Conservation (phyloP, 768 basidiomycete genomes). For the Suillus subaureus region DNA sequence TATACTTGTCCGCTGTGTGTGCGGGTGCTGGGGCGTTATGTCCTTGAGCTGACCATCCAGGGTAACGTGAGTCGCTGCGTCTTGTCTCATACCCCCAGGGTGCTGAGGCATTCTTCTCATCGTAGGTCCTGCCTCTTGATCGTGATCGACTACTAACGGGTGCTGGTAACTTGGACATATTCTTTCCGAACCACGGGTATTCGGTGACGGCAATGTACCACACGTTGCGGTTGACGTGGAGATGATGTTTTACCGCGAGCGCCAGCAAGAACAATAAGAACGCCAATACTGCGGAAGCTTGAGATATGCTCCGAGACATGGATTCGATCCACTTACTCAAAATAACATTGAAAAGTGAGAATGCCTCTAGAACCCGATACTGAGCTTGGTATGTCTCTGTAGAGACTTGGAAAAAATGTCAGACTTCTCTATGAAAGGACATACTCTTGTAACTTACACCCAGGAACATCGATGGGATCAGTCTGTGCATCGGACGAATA, state of each 20-base stretch:
- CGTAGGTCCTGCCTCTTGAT: constrained; percentile 35
- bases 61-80: constrained; percentile 23
- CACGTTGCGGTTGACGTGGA: constrained; percentile 49
- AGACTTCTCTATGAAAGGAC: constrained; percentile 1
- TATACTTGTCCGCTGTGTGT: constrained; percentile 38
- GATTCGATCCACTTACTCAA: constrained; percentile 51
- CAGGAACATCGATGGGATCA: constrained; percentile 59
- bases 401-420: constrained; percentile 51
- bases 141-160: constrained; percentile 41
- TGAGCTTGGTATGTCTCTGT: constrained; percentile 90
- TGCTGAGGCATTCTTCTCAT: constrained; percentile 33
- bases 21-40: constrained; percentile 29
- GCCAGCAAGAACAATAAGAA: constrained; percentile 49
- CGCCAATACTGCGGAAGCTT: constrained; percentile 44
- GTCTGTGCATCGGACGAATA: constrained; percentile 58
- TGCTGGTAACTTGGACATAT: constrained; percentile 41
- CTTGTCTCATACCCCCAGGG: constrained; percentile 18
- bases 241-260: constrained; percentile 46
- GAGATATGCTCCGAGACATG: constrained; percentile 4
- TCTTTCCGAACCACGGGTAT: constrained; percentile 70
- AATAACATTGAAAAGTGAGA: constrained; percentile 76
- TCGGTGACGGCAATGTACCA: constrained; percentile 73
- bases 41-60: constrained; percentile 21
- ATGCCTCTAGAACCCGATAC: constrained; percentile 80
- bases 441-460: constrained; percentile 53